A percentile compares a stretch with the other conserved stretches of the same genome.
Evolutionary conservation across 176 grass and related monocot genomes (phyloP).

Genomic region (Triticum timopheevii): DNA sequence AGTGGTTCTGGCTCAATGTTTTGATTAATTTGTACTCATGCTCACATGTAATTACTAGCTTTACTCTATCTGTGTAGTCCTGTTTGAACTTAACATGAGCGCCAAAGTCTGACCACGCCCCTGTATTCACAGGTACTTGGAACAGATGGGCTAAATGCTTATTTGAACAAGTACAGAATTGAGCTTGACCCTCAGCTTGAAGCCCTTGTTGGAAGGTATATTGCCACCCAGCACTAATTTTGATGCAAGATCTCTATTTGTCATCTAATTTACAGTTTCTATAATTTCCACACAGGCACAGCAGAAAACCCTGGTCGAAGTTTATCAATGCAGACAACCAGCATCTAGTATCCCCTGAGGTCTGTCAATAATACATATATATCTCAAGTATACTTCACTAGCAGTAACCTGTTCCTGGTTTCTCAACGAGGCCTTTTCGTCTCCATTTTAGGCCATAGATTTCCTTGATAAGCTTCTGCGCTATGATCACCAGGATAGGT

Average conservation of each 20-base stretch:
- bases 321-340: constrained; percentile 96
- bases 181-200: constrained; percentile 95
- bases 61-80: neutral
- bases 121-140: constrained; percentile 64
- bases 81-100: neutral
- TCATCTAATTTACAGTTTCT: constrained; percentile 17
- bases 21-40: neutral
- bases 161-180: constrained; percentile 86
- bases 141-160: constrained; percentile 80
- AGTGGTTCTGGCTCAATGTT: neutral
- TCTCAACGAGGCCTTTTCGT: neutral
- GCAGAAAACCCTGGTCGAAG: constrained; percentile 88
- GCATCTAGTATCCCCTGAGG: constrained; percentile 91
- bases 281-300: constrained; percentile 52
- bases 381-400: neutral
- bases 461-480: constrained; percentile 96
- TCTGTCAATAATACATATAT: constrained; percentile 15
- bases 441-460: constrained; percentile 75
- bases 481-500: constrained; percentile 96
- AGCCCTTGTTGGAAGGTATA: constrained; percentile 94
- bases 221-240: neutral
- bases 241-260: neutral
- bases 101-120: neutral
- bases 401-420: constrained; percentile 6
- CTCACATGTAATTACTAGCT: neutral